A percentile compares a stretch with the other conserved stretches of the same genome.
These are phyloP conservation scores for Coemansia sp. DNA, from an alignment of 192 early-diverging fungal species.

Conservation along the genomic window DNA sequence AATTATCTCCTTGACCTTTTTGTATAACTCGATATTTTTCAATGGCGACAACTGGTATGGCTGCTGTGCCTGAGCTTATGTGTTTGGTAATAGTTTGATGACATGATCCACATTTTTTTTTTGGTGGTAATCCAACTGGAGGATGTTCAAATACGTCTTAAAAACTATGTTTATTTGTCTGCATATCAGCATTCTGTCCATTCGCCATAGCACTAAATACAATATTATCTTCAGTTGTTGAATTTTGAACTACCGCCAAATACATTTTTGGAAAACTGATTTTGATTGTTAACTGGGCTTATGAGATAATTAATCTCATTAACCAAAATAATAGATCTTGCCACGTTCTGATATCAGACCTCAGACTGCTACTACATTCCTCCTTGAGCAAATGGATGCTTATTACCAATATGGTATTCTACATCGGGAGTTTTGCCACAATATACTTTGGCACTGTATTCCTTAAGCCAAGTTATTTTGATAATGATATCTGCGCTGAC, in stretches of 20 bases:
- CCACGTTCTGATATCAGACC: not conserved
- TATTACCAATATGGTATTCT: not conserved
- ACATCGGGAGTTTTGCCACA: not conserved
- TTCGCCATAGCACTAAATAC: not conserved
- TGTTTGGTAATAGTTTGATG: not conserved
- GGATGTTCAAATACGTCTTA: not conserved
- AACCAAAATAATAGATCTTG: not conserved
- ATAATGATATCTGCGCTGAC: not conserved
- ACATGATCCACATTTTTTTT: slow-evolving; percentile 3
- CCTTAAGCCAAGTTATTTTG: not conserved
- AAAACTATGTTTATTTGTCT: not conserved
- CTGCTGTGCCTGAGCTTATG: not conserved
- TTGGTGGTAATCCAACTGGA: not conserved
- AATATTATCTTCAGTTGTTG: not conserved
- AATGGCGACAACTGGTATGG: not conserved
- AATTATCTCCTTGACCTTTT: not conserved
- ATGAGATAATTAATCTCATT: not conserved
- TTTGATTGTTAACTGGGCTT: too few relatives aligned
- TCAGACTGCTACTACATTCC: too few relatives aligned
- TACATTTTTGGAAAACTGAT: too few relatives aligned
- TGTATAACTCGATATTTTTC: not conserved
- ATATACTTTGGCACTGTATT: not conserved
- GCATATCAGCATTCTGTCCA: not conserved
- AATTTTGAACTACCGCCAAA: not conserved
- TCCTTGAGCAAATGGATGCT: not conserved